Base-by-base conservation (phyloP, 2,329 filamentous ascomycete species). In the Sporothrix curviconia region DNA sequence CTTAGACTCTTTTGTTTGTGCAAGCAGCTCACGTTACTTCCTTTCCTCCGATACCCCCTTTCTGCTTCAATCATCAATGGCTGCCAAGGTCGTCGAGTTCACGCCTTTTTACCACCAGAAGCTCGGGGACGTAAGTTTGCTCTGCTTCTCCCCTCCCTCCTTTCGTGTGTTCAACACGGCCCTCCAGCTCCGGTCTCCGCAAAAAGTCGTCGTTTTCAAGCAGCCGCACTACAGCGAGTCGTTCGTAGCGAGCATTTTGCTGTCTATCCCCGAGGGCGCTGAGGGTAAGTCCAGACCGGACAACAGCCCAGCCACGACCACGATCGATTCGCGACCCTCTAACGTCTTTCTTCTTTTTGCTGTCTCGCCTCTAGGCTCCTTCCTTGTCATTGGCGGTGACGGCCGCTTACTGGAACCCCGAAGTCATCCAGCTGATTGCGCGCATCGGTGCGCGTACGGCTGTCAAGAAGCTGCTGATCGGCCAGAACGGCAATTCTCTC, bases 161-260 rank as follows among this genome's bases (percentile, higher is more conserved):
- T 14, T 43, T 15, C 55, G 46, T 34, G 2, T 19, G 44, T 24
- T 14, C 19, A 14, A 7, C 25, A 17, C 49, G 36, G 37, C 42
- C 15, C 36, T 53, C 50, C 68, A 97, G 92, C 66, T 99, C 94
- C 65, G 94, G 94, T 74, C 90, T 99, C 74, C 91, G 94, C 64
- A 99, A 99, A 78, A 97, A 95, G 94, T 97, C 77, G 91, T 90
- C 69, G 89, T 96, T 71, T 99, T 99, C 81, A 90, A 99, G 75
- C 81, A 96, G 75, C 80, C 86, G 60, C 83, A 99, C 77, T 99
- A 99, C 82, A 92, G 90, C 74, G 94, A 99, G 77, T 85, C 92
- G 54, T 99, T 99, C 73, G 83, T 99, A 65, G 82, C 92, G 64
- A 92, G 90, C 74, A 96, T 96, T 71, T 83, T 99, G 65, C 84